These are phyloP conservation scores for Waltiozyma solani DNA, from an alignment of 1,139 yeast species.

Conservation along the genomic window DNA sequence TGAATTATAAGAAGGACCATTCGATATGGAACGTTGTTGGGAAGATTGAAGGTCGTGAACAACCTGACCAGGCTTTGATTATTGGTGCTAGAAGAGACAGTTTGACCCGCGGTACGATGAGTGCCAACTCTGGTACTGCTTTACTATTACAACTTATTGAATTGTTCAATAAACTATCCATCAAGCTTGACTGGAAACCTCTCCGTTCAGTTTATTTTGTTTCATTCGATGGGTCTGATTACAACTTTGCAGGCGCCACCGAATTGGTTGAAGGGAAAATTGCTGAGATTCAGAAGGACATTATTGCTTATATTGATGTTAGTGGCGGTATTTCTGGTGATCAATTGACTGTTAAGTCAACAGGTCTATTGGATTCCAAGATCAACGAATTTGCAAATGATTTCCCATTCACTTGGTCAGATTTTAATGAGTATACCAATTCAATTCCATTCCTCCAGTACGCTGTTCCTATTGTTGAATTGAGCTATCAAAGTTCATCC, in stretches of 20 bases:
- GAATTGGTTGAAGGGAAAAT: conserved; percentile 62
- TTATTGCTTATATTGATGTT: conserved; percentile 68
- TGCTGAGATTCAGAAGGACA: conserved; percentile 45
- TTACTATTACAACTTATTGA: conserved; percentile 64
- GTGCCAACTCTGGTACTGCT: conserved; percentile 70
- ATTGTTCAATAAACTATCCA: conserved; percentile 56
- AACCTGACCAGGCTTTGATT: conserved; percentile 59
- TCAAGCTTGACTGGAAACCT: conserved; percentile 72
- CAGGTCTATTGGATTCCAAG: conserved; percentile 50
- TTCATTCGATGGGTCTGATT: conserved; percentile 80
- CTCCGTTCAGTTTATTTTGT: conserved; percentile 73
- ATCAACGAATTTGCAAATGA: conserved; percentile 15
- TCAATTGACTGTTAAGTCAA: conserved; percentile 45
- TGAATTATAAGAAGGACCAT: conserved; percentile 49
- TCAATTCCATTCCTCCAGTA: conserved; percentile 43
- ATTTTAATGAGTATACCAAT: conserved; percentile 46
- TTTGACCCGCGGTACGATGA: conserved; percentile 50
- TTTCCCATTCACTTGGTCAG: conserved; percentile 15
- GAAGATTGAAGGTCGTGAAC: conserved; percentile 73
- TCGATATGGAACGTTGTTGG: conserved; percentile 75
- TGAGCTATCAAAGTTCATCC: conserved; percentile 21
- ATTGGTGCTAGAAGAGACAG: conserved; percentile 86
- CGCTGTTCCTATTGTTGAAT: conserved; percentile 62
- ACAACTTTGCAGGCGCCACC: conserved; percentile 76
- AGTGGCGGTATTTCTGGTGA: conserved; percentile 66